These are phyloP conservation scores for Hyphopichia homilentoma DNA, from an alignment of 805 yeast species.

Conservation along the genomic window DNA sequence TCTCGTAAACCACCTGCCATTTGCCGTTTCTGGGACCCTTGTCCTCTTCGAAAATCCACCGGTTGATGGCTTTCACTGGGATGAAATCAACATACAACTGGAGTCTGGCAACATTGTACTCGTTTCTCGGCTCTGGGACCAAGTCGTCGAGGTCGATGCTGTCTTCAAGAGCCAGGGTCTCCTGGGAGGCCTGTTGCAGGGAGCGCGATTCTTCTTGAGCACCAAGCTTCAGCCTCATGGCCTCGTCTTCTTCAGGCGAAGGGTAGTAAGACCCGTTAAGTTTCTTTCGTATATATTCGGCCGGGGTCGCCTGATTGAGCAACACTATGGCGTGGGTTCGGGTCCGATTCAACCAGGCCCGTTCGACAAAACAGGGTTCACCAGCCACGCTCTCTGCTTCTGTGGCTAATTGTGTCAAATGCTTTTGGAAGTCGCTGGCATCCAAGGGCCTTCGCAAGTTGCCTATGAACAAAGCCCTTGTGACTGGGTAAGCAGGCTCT, in stretches of 20 bases:
- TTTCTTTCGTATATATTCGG: conserved; percentile 27
- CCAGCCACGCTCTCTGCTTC: conserved; percentile 9
- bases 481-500: conserved; percentile 30
- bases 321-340: conserved; percentile 43
- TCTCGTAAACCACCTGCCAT: conserved; percentile 40
- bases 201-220: conserved; percentile 10
- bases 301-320: conserved; percentile 38
- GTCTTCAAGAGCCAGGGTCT: conserved; percentile 7
- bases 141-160: background rate
- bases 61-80: conserved; percentile 42
- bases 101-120: conserved; percentile 14
- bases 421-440: conserved; percentile 33
- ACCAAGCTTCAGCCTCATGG: conserved; percentile 7
- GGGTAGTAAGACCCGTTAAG: conserved; percentile 37
- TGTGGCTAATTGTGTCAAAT: conserved; percentile 27
- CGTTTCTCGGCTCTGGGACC: conserved; percentile 15
- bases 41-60: conserved; percentile 46
- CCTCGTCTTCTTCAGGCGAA: conserved; percentile 19
- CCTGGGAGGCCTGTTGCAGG: conserved; percentile 5
- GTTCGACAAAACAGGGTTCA: conserved; percentile 22
- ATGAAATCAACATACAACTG: conserved; percentile 39
- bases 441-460: conserved; percentile 38
- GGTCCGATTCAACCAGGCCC: conserved; percentile 42
- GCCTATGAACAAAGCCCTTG: conserved; percentile 44
- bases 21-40: conserved; percentile 41